Base-by-base conservation (phyloP, 805 yeast species). In the Priceomyces medius region DNA sequence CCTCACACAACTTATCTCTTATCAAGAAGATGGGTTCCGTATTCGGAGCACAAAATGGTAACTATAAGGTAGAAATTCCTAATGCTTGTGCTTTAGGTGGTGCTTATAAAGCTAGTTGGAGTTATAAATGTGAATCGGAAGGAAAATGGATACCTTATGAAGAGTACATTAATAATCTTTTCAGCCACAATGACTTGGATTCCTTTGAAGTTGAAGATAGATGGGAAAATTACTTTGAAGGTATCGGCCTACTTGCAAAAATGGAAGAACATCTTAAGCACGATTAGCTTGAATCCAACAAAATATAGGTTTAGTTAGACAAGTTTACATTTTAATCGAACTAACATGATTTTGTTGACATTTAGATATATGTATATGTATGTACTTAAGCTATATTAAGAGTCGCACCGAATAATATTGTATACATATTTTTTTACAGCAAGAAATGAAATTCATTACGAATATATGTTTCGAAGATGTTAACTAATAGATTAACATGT, bases 41-140 rank as follows among this genome's bases (percentile, higher is more conserved):
- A 6, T 61, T 89, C 26, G 90, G 89, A 4, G 80, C 86, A 0
- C 63, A 70, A 1, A 58, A 68, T 24, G 93, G 90, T 1, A 80
- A 84, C 46, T 86, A 63, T 58, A 77, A 79, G 45, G 81, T 85
- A 28, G 89, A 86, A 53, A 77, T 87, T 35, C 80, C 91, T 6
- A 89, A 89, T 63, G 93, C 96, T 1, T 89, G 97, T 72, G 97
- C 96, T 0, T 61, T 87, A 26, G 97, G 97, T 19, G 96, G 96
- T 3, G 91, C 95, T 31, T 86, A 76, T 64, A 85, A 86, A 57
- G 91, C 96, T 1, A 68, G 82, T 36, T 88, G 95, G 95, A 77
- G 87, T 28, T 63, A 59, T 43, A 47, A 55, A 40, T 64, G 64
- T 42, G 74, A 68, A 45, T 24, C 42, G 18, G 48, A 53, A 14